Conservation (phyloP, 2,329 filamentous ascomycete genomes). For the Fusarium sp. region DNA sequence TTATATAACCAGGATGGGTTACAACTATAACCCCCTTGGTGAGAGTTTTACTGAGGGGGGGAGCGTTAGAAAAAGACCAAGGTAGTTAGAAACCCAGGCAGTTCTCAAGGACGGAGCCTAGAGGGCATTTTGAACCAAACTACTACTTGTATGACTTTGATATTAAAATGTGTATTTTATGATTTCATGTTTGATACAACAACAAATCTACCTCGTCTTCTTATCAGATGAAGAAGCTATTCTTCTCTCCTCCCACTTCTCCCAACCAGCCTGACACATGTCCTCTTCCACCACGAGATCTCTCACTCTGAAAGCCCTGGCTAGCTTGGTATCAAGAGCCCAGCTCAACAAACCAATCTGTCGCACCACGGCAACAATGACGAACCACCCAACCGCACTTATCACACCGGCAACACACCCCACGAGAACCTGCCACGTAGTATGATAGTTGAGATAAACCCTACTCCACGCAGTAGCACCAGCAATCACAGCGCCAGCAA, state of each 20-base stretch:
- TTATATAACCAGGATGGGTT: not conserved
- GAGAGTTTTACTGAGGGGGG: not conserved
- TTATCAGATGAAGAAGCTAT: conserved; percentile 42
- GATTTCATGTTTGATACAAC: not conserved
- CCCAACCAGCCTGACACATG: conserved; percentile 89
- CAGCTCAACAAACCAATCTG: conserved; percentile 73
- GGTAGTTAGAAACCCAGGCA: conserved; percentile 1
- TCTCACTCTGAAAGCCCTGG: conserved; percentile 73
- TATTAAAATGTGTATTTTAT: not conserved
- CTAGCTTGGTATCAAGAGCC: conserved; percentile 70
- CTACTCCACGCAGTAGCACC: conserved; percentile 79
- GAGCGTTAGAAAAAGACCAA: not conserved
- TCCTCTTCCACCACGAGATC: conserved; percentile 91
- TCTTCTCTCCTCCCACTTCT: conserved; percentile 76
- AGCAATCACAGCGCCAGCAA: conserved; percentile 67
- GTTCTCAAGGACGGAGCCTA: not conserved
- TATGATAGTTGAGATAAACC: conserved; percentile 93
- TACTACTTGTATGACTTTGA: not conserved
- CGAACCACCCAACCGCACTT: conserved; percentile 82
- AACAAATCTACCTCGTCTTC: conserved; percentile 47
- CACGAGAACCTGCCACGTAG: conserved; percentile 82
- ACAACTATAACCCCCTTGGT: not conserved
- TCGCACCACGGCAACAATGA: conserved; percentile 70
- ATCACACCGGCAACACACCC: conserved; percentile 74
- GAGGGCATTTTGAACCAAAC: not conserved